Conservation (phyloP, 2,329 filamentous ascomycete genomes). For the Shiraia bambusicola region DNA sequence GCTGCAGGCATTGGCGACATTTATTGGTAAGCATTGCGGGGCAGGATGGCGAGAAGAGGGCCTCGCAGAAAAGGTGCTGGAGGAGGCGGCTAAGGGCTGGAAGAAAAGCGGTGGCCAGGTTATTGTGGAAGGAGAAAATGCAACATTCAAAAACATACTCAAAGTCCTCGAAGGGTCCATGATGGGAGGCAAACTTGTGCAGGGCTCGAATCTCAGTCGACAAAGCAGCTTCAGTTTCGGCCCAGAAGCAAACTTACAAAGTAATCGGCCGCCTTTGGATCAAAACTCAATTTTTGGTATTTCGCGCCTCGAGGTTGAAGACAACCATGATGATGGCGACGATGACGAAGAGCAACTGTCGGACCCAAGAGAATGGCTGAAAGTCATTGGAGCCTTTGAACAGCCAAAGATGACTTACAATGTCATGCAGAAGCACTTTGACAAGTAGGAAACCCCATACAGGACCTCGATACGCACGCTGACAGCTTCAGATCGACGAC, state of each 20-base stretch:
- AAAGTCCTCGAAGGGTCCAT: constrained; percentile 84
- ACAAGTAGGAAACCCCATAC: constrained; percentile 56
- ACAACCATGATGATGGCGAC: constrained; percentile 60
- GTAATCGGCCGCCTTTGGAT: constrained; percentile 48
- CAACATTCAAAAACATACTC: constrained; percentile 75
- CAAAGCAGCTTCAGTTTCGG: constrained; percentile 68
- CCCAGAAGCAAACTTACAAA: constrained; percentile 27
- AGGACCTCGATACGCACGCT: neutral
- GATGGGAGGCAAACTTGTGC: constrained; percentile 73
- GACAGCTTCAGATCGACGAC: constrained; percentile 38
- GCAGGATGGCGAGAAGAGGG: constrained; percentile 96
- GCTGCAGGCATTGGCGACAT: constrained; percentile 78
- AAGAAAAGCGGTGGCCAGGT: constrained; percentile 86
- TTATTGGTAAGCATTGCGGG: constrained; percentile 91
- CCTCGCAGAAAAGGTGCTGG: constrained; percentile 84
- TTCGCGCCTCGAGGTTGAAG: constrained; percentile 53
- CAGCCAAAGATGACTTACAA: constrained; percentile 81
- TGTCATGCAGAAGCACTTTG: constrained; percentile 83
- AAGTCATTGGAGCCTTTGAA: constrained; percentile 78
- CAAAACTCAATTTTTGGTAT: constrained; percentile 66
- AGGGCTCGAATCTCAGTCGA: constrained; percentile 58
- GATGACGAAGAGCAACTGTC: constrained; percentile 59
- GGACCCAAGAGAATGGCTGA: constrained; percentile 81
- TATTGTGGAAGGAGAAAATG: constrained; percentile 78
- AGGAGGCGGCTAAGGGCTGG: constrained; percentile 89